Percentiles rank a stretch among this genome's conserved stretches.
Conservation (phyloP, 1,284 basidiomycete species). For the Sutorius eximius region DNA sequence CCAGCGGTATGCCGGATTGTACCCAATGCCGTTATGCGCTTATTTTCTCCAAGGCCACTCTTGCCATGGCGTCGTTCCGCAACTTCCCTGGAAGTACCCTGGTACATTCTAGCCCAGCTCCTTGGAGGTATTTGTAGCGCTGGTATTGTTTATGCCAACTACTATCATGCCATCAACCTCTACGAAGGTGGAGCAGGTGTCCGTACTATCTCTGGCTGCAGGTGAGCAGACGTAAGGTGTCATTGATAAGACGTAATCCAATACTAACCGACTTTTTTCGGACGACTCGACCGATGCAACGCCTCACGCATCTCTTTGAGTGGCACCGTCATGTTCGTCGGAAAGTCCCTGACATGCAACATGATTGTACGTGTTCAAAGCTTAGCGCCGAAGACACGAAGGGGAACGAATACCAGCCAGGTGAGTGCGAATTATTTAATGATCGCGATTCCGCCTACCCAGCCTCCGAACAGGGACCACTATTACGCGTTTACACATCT, state of each 20-base stretch:
- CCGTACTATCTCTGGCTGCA: constrained; percentile 50
- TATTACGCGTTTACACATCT: not conserved
- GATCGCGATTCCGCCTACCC: too few relatives aligned
- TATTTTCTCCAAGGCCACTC: constrained; percentile 50
- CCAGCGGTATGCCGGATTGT: constrained; percentile 52
- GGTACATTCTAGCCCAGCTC: constrained; percentile 69
- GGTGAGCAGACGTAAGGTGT: too few relatives aligned
- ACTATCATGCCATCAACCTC: constrained; percentile 71
- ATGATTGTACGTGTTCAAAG: too few relatives aligned
- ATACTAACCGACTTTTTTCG: too few relatives aligned
- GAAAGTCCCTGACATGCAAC: too few relatives aligned
- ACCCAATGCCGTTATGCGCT: constrained; percentile 15
- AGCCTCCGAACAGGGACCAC: not conserved
- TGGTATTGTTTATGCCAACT: constrained; percentile 72
- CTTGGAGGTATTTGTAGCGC: constrained; percentile 71
- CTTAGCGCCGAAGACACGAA: too few relatives aligned
- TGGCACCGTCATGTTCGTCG: too few relatives aligned
- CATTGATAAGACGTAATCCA: too few relatives aligned
- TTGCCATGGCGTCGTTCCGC: constrained; percentile 67
- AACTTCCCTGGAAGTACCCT: constrained; percentile 78
- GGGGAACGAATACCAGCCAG: too few relatives aligned
- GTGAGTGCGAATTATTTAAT: too few relatives aligned
- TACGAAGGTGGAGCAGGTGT: constrained; percentile 62
- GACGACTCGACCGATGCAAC: too few relatives aligned
- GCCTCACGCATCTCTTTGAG: too few relatives aligned